These are phyloP conservation scores for Penicillium macrosclerotiorum DNA, from an alignment of 495 filamentous ascomycete species.

Conservation along the genomic window DNA sequence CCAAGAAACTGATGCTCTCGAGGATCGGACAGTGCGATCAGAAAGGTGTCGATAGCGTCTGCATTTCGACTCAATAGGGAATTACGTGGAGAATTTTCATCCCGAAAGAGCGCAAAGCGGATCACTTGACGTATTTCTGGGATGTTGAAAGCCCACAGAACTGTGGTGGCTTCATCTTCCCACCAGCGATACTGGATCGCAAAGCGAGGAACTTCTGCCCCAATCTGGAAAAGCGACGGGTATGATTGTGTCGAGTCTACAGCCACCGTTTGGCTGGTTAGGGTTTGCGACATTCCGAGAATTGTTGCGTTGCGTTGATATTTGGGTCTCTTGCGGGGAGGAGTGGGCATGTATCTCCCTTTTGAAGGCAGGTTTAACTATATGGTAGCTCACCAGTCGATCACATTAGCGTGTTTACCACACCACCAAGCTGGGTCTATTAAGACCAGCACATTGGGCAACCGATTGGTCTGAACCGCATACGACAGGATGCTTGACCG, in stretches of 20 bases:
- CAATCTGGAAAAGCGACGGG: conserved; percentile 31
- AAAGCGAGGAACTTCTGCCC: conserved; percentile 34
- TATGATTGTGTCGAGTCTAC: conserved; percentile 24
- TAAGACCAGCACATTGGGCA: conserved; percentile 12
- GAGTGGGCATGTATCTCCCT: no score
- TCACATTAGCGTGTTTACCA: conserved; percentile 21
- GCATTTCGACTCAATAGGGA: conserved; percentile 33
- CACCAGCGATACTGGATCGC: conserved; percentile 37
- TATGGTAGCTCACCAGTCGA: no score
- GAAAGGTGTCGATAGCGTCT: conserved; percentile 33
- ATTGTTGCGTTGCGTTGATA: neutral
- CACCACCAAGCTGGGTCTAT: conserved; percentile 1
- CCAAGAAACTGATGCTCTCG: conserved; percentile 27
- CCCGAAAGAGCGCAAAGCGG: conserved; percentile 36
- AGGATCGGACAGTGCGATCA: conserved; percentile 25
- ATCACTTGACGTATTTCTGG: conserved; percentile 38
- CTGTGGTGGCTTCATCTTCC: conserved; percentile 42
- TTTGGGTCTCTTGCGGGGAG: no score
- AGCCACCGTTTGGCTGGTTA: neutral
- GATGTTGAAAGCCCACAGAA: conserved; percentile 44
- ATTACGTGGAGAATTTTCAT: conserved; percentile 34
- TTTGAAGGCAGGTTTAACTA: no score
- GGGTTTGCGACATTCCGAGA: conserved; percentile 8
- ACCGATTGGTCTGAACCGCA: conserved; percentile 8
- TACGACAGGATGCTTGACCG: conserved; percentile 12